Evolutionary conservation across 768 basidiomycete genomes (phyloP).

Genomic region (Pleurotus giganteus): DNA sequence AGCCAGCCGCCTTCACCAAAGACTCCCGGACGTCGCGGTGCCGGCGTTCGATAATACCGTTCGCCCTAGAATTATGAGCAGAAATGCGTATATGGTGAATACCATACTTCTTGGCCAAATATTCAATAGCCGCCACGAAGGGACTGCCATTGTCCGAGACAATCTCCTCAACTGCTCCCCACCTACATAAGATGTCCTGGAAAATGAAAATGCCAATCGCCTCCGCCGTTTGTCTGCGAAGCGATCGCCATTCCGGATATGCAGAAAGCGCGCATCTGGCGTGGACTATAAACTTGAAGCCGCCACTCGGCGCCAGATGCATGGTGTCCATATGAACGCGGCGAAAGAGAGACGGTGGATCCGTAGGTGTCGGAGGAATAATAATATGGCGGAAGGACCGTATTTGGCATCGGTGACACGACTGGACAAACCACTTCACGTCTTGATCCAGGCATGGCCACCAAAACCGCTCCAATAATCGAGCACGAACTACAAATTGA

Average conservation of each 20-base stretch:
- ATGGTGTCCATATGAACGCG: conserved; percentile 28
- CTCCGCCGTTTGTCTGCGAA: conserved; percentile 25
- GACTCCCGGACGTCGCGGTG: conserved; percentile 20
- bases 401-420: conserved; percentile 28
- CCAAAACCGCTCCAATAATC: conserved; percentile 24
- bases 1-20: conserved; percentile 22
- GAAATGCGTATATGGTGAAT: conserved; percentile 40
- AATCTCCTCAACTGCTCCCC: conserved; percentile 33
- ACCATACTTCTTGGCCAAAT: conserved; percentile 20
- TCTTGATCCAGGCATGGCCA: conserved; percentile 26
- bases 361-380: conserved; percentile 15
- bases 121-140: conserved; percentile 24
- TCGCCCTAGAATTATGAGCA: conserved; percentile 33
- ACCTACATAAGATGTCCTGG: conserved; percentile 25
- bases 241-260: conserved; percentile 28
- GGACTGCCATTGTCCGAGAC: conserved; percentile 37
- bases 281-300: conserved; percentile 34
- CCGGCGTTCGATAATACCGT: conserved; percentile 28
- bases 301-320: conserved; percentile 18
- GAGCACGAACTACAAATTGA: conserved; percentile 16
- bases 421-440: conserved; percentile 21
- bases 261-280: conserved; percentile 29
- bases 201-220: conserved; percentile 30
- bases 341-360: too few species aligned
- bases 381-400: conserved; percentile 15